Base-by-base conservation (phyloP, 495 filamentous ascomycete genomes). In the Durotheca rogersii region DNA sequence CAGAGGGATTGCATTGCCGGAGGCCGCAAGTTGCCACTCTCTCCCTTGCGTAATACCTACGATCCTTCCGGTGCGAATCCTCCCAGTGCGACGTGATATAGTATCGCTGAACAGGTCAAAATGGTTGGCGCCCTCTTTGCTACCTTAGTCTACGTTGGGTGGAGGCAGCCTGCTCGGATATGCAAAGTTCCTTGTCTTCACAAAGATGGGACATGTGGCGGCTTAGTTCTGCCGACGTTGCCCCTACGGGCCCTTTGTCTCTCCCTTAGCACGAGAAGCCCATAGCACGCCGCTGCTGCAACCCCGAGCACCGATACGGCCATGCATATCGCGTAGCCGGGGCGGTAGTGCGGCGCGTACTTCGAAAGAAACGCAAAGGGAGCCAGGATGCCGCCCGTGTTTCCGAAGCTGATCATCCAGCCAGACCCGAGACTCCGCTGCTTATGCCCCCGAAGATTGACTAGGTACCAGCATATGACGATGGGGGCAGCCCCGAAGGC, bases 381-480 rank as follows among this genome's bases (percentile, higher is more conserved):
- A 0, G 64, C 63, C 4, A 68, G 23, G 6, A 68, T 56, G 1
- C 56, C 54, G 6, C 60, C 66, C 3, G 48, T 58, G 31, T 57
- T 58, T 7, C 67, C 60, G 19, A 66, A 58, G 41, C 65, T 47
- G 6, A 53, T 56, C 27, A 64, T 51, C 67, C 67, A 67, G 3
- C 84, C 88, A 0, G 81, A 80, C 9, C 87, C 89, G 0, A 94
- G 79, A 31, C 80, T 73, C 16, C 88, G 78, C 2, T 86, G 73
- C 42, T 83, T 81, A 64, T 93, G 88, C 2, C 88, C 87, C 5
- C 81, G 80, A 11, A 89, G 70, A 57, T 90, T 90, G 76, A 89
- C 89, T 42, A 84, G 79, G 65, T 86, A 90, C 86, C 87, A 93
- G 56, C 86, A 91, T 0, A 88, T 75, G 31, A 87, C 71, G 2